These are phyloP conservation scores for Linaria vulgaris DNA, from an alignment of 257 asterid genomes.

Conservation along the genomic window DNA sequence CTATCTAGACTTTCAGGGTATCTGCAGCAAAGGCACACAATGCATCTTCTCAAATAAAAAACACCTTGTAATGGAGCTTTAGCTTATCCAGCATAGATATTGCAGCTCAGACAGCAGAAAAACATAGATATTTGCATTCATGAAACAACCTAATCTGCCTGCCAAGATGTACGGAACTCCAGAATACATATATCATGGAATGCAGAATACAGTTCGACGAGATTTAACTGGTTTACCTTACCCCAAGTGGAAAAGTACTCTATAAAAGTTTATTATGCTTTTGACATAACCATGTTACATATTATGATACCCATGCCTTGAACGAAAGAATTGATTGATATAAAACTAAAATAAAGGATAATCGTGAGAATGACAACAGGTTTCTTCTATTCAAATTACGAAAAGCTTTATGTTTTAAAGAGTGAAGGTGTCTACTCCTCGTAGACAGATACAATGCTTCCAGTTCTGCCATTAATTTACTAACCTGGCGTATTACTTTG, in stretches of 20 bases:
- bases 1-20: too few species aligned
- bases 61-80: too few species aligned
- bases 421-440: too few species aligned
- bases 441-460: background rate
- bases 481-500: slow-evolving; percentile 73
- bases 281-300: background rate
- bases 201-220: too few species aligned
- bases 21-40: too few species aligned
- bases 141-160: too few species aligned
- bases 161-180: too few species aligned
- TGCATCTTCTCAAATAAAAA: too few species aligned
- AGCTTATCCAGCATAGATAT: too few species aligned
- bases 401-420: background rate
- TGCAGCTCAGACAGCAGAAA: too few species aligned
- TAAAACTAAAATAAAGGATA: background rate
- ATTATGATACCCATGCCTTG: background rate
- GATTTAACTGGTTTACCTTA: too few species aligned
- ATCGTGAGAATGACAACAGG: background rate
- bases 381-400: background rate
- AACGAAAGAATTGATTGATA: slow-evolving; percentile 3
- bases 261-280: slow-evolving; percentile 13
- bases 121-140: too few species aligned
- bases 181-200: background rate
- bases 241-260: background rate
- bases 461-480: slow-evolving; percentile 26